Evolutionary conservation across 352 stramenopile species (phyloP).

Genomic region (Phytophthora cactorum): DNA sequence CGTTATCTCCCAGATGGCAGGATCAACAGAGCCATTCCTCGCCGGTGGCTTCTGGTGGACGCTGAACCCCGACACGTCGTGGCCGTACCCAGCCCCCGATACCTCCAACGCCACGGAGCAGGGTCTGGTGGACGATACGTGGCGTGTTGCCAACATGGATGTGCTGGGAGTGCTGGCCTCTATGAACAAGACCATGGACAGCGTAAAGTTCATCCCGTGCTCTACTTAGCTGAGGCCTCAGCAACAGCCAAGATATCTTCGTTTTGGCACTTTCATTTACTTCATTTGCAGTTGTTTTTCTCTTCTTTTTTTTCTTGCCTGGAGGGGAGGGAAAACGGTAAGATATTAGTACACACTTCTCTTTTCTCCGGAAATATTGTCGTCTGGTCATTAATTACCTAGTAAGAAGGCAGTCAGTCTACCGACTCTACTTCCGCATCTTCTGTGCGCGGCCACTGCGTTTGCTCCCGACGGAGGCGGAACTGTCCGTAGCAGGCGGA

Average conservation of each 20-base stretch:
- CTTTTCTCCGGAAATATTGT: constrained; percentile 5
- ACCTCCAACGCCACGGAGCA: constrained; percentile 52
- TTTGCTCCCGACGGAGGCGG: constrained; percentile 36
- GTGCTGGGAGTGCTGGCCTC: constrained; percentile 58
- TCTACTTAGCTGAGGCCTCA: constrained; percentile 39
- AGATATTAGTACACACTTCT: constrained; percentile 40
- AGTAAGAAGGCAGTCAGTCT: neutral
- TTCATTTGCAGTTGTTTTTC: constrained; percentile 41
- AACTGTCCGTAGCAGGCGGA: constrained; percentile 28
- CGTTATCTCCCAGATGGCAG: constrained; percentile 69
- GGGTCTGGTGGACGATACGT: constrained; percentile 77
- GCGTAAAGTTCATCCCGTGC: constrained; percentile 74
- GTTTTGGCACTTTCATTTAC: constrained; percentile 34
- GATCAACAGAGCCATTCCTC: constrained; percentile 50
- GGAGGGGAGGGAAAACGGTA: constrained; percentile 23
- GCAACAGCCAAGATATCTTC: constrained; percentile 6
- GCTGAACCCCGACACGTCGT: constrained; percentile 81
- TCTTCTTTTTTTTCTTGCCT: constrained; percentile 19
- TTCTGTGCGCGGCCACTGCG: constrained; percentile 48
- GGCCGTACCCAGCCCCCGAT: constrained; percentile 80
- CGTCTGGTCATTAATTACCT: constrained; percentile 21
- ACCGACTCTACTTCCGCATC: constrained; percentile 46
- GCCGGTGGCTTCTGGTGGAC: constrained; percentile 84
- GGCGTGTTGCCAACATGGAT: constrained; percentile 75
- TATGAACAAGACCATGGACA: constrained; percentile 72